A percentile compares a stretch with the other conserved stretches of the same genome.
Conservation (phyloP, 2,329 filamentous ascomycete species). For the Colletotrichum horii region DNA sequence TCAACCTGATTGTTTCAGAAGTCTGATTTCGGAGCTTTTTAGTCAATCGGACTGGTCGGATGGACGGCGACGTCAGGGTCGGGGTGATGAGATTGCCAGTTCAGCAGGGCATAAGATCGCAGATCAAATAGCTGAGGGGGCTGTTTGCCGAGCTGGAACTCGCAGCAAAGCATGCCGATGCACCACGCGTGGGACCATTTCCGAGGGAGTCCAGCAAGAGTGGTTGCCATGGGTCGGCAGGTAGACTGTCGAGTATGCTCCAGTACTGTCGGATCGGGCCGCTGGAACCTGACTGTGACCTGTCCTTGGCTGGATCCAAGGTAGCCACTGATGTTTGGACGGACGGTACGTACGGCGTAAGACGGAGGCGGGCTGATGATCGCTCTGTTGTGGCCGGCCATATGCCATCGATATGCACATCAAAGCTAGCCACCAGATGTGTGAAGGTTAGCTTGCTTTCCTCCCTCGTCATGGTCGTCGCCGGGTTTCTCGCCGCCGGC, state of each 20-base stretch:
- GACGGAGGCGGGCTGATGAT: neutral
- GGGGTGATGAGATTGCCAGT: neutral
- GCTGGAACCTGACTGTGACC: conserved; percentile 20
- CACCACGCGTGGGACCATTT: neutral
- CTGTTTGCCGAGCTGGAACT: neutral
- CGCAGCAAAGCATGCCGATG: neutral
- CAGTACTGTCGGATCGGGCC: conserved; percentile 32
- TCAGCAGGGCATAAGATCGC: conserved; percentile 17
- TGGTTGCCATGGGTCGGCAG: neutral
- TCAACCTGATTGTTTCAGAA: conserved; percentile 33
- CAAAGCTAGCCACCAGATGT: neutral
- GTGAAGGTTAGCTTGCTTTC: neutral
- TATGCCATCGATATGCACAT: conserved; percentile 2
- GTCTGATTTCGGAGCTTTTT: conserved; percentile 15
- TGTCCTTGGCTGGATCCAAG: neutral
- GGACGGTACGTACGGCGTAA: neutral
- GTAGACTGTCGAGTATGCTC: conserved; percentile 8
- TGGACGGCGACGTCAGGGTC: neutral
- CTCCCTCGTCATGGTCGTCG: neutral
- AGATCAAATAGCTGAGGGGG: conserved; percentile 21
- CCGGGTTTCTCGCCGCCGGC: conserved; percentile 27
- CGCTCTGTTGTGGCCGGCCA: neutral
- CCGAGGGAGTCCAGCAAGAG: neutral
- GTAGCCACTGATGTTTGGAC: neutral
- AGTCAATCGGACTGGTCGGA: conserved; percentile 3